These are phyloP conservation scores for Syncephalastrum monosporum DNA, from an alignment of 371 early-diverging fungal genomes.

Conservation along the genomic window DNA sequence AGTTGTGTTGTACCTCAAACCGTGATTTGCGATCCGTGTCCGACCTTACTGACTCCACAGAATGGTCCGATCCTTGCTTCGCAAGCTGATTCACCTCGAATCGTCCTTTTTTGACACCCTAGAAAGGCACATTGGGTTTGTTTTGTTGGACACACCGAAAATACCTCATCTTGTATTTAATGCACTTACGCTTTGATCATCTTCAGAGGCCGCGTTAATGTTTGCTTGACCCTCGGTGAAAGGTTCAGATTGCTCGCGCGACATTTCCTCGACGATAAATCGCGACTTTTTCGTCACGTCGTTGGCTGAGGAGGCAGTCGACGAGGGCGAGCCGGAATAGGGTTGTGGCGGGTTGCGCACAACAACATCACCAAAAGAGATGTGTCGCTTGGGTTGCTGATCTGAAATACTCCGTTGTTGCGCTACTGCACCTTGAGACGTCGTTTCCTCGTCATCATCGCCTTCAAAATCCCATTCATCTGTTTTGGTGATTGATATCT, in stretches of 20 bases:
- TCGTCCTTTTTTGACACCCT: constrained; percentile 6
- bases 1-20: constrained; percentile 14
- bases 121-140: no score
- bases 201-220: constrained; percentile 7
- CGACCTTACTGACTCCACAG: not conserved
- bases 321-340: constrained; percentile 5
- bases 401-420: constrained; percentile 3
- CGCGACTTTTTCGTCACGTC: constrained; percentile 30
- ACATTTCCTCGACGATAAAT: constrained; percentile 44
- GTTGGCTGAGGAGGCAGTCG: not conserved
- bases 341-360: constrained; percentile 22
- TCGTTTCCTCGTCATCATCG: constrained; percentile 10
- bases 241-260: constrained; percentile 11
- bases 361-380: constrained; percentile 32
- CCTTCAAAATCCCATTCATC: constrained; percentile 50
- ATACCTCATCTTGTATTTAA: no score
- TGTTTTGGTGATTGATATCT: constrained; percentile 21
- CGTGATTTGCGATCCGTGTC: constrained; percentile 14
- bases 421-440: constrained; percentile 1
- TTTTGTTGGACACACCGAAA: no score
- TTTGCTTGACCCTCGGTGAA: constrained; percentile 3
- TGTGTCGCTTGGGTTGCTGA: constrained; percentile 15
- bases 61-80: not conserved
- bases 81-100: constrained; percentile 10
- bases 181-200: no score